Evolutionary conservation across 192 early-diverging fungal genomes (phyloP), one percentile per base, ranked within the genome.

Genomic region (Coemansia sp.): DNA sequence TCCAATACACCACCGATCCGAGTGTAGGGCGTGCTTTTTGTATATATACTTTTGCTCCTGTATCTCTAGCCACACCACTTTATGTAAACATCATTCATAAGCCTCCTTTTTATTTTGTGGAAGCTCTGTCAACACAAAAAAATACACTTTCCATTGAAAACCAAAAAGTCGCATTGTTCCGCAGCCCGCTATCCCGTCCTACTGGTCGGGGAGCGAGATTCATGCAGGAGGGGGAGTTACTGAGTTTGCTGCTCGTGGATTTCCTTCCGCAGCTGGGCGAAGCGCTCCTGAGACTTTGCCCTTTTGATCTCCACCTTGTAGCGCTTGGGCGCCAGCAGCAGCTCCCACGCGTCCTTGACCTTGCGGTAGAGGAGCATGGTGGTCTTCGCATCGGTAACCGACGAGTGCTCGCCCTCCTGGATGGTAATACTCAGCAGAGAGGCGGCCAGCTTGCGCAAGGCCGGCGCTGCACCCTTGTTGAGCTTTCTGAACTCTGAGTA

Each of bases 331-430:
- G 73, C 75, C 58, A 83, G 14, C 31, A 29, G 31, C 20, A 46
- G 59, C 40, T 99, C 97, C 96, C 96, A 99, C 7, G 90, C 87
- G 0, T 86, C 74, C 76, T 92, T 92, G 56, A 87, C 87, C 65
- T 91, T 91, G 62, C 89, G 87, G 80, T 95, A 99, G 6, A 99
- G 67, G 45, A 95, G 66, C 88, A 99, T 97, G 6, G 94, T 87
- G 25, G 94, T 89, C 59, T 89, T 84, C 0, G 96, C 96, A 85
- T 98, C 97, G 42, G 94, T 77, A 49, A 94, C 92, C 8, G 94
- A 94, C 19, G 91, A 95, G 76, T 99, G 96, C 66, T 85, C 86
- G 35, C 93, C 94, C 12, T 85, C 66, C 72, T 98, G 96, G 70
- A 99, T 96, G 24, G 82, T 86, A n/a, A 96, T 73, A 4, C 87